These are phyloP conservation scores for Diplodia mutila DNA, from an alignment of 2,329 filamentous ascomycete genomes.

Conservation along the genomic window DNA sequence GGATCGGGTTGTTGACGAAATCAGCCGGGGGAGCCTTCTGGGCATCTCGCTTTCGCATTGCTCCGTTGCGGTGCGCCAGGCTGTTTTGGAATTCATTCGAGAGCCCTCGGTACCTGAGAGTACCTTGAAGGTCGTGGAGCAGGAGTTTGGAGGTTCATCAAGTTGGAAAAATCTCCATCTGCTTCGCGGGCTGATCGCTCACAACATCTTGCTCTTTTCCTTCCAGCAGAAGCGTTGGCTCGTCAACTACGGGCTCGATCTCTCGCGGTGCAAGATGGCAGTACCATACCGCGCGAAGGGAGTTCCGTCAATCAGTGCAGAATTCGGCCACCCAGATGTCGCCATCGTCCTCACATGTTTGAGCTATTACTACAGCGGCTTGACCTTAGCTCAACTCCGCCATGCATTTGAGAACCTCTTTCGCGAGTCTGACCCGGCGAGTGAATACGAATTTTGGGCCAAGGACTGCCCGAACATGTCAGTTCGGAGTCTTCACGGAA, in stretches of 20 bases:
- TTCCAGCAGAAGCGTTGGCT: constrained; percentile 64
- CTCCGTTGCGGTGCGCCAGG: constrained; percentile 44
- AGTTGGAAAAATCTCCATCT: constrained; percentile 46
- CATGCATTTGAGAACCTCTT: constrained; percentile 53
- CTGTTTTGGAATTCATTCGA: constrained; percentile 56
- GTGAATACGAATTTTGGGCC: constrained; percentile 59
- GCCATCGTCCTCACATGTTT: constrained; percentile 68
- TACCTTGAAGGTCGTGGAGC: constrained; percentile 50
- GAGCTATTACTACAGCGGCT: constrained; percentile 67
- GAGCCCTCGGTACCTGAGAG: constrained; percentile 55
- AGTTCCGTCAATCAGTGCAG: constrained; percentile 62
- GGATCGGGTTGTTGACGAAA: constrained; percentile 60
- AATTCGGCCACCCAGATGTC: constrained; percentile 71
- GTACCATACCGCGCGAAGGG: constrained; percentile 72
- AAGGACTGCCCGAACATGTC: constrained; percentile 43
- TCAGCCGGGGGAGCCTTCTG: constrained; percentile 44
- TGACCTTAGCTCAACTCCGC: constrained; percentile 56
- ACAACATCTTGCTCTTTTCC: constrained; percentile 58
- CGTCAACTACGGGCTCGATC: constrained; percentile 66
- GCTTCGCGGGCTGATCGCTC: constrained; percentile 60
- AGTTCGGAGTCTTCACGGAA: constrained; percentile 32
- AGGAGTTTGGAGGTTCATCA: constrained; percentile 35
- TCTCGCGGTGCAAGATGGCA: constrained; percentile 34
- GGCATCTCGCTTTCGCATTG: background rate
- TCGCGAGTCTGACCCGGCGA: constrained; percentile 55